Evolutionary conservation across 1,284 basidiomycete genomes (phyloP).

Genomic region (Ustilago crameri): DNA sequence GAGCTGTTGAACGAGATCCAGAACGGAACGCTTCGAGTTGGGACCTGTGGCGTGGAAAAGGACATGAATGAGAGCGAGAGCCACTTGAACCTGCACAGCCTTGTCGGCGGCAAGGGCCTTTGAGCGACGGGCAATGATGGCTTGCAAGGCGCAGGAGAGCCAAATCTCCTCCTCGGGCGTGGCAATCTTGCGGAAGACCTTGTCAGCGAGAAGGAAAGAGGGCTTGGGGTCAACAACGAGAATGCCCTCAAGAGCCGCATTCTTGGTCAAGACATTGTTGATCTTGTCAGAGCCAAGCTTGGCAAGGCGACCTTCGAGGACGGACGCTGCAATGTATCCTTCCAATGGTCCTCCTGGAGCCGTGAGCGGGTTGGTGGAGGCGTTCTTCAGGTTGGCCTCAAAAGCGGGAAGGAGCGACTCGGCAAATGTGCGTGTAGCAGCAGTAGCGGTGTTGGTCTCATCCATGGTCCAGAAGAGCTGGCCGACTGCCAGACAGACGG

Average conservation of each 20-base stretch:
- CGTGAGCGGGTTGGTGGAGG: conserved; percentile 57
- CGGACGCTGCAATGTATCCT: conserved; percentile 58
- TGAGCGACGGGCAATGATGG: conserved; percentile 20
- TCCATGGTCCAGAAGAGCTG: conserved; percentile 46
- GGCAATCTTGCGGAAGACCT: conserved; percentile 59
- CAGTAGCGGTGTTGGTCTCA: conserved; percentile 9
- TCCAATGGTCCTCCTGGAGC: conserved; percentile 60
- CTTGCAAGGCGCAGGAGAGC: conserved; percentile 51
- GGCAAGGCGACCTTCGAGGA: conserved; percentile 44
- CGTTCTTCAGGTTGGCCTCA: conserved; percentile 56
- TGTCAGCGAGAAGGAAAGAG: conserved; percentile 64
- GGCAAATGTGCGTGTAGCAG: conserved; percentile 43
- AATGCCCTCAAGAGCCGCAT: conserved; percentile 46
- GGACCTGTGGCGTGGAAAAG: conserved; percentile 44
- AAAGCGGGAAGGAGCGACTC: conserved; percentile 59
- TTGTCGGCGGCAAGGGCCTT: conserved; percentile 33
- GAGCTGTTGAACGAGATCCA: conserved; percentile 25
- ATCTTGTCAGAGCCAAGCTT: conserved; percentile 45
- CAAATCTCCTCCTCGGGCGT: conserved; percentile 54
- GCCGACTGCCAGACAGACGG: conserved; percentile 51
- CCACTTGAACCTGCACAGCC: conserved; percentile 30
- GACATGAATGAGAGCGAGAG: conserved; percentile 47
- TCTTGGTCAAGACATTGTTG: conserved; percentile 28
- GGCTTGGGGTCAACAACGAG: conserved; percentile 54
- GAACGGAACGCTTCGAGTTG: conserved; percentile 27